A percentile compares a stretch with the other conserved stretches of the same genome.
These are phyloP conservation scores for Blastobotrys americana DNA, from an alignment of 805 yeast species.

Conservation along the genomic window DNA sequence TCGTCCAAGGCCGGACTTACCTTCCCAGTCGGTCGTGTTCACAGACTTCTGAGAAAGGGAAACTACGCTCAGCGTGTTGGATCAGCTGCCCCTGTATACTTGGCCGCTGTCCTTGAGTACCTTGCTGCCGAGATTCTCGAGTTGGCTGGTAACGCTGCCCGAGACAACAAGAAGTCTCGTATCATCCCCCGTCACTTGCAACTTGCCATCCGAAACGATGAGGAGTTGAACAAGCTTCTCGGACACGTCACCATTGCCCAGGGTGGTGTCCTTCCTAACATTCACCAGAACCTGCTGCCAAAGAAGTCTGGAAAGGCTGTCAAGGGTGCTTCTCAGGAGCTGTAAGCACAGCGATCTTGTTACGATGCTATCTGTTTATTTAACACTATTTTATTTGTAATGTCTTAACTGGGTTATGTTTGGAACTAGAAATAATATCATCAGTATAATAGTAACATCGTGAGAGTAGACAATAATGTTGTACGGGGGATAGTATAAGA, in stretches of 20 bases:
- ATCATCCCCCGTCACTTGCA: conserved; percentile 98
- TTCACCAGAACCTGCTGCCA: conserved; percentile 87
- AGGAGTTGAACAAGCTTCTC: conserved; percentile 91
- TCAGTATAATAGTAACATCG: not conserved
- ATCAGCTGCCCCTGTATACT: conserved; percentile 97
- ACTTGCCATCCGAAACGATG: conserved; percentile 98
- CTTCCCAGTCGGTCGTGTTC: conserved; percentile 99
- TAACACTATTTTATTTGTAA: not conserved
- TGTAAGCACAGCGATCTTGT: conserved; percentile 19
- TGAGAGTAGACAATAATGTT: too few species aligned
- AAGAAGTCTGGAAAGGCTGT: conserved; percentile 38
- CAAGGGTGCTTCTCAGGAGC: conserved; percentile 36
- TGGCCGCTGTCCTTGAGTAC: conserved; percentile 94
- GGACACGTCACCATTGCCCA: conserved; percentile 94
- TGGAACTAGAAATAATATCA: not conserved
- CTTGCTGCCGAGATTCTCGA: conserved; percentile 97
- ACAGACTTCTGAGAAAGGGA: conserved; percentile 93
- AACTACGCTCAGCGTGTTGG: conserved; percentile 98
- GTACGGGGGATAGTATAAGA: too few species aligned
- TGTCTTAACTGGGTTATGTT: conserved; percentile 1
- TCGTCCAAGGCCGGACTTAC: conserved; percentile 98
- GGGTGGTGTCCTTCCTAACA: conserved; percentile 99
- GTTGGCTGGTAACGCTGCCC: conserved; percentile 98
- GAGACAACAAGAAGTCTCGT: conserved; percentile 99
- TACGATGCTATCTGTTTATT: conserved; percentile 1